These are phyloP conservation scores for Cyberlindnera bimundalis DNA, from an alignment of 805 yeast genomes.

Conservation along the genomic window DNA sequence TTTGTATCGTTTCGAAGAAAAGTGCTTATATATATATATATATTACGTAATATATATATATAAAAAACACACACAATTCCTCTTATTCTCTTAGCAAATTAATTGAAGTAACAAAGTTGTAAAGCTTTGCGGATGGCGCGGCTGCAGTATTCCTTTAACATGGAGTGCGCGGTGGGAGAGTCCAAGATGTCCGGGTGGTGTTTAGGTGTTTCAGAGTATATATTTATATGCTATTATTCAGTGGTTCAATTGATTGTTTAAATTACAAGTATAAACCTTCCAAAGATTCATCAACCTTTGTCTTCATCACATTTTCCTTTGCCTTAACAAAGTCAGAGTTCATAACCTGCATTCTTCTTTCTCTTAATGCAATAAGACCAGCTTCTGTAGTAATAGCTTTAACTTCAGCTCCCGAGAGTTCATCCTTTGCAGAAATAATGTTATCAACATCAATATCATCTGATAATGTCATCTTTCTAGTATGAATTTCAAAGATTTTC, in stretches of 20 bases:
- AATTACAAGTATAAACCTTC: conserved; percentile 76
- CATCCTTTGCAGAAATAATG: conserved; percentile 87
- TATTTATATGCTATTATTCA: background rate
- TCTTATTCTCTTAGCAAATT: too few species aligned
- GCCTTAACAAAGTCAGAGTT: conserved; percentile 92
- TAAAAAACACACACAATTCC: too few species aligned
- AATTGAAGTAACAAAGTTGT: too few species aligned
- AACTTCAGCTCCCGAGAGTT: conserved; percentile 94
- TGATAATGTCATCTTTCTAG: conserved; percentile 87
- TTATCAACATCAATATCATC: conserved; percentile 87
- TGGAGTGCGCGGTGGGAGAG: too few species aligned
- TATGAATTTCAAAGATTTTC: conserved; percentile 88
- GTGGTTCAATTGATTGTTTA: too few species aligned
- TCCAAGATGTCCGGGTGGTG: too few species aligned
- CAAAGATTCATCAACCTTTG: conserved; percentile 92
- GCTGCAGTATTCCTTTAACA: background rate
- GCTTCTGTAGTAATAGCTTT: conserved; percentile 98
- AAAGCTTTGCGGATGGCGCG: too few species aligned
- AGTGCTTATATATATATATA: too few species aligned
- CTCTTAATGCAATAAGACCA: conserved; percentile 91
- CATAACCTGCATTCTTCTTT: conserved; percentile 95
- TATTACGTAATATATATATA: too few species aligned
- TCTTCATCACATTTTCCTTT: conserved; percentile 92
- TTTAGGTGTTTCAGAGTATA: background rate
- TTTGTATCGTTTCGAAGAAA: too few species aligned